phyloP scores from a whole-genome alignment of 768 basidiomycete species.

The Boletus rubroflammeus region DNA sequence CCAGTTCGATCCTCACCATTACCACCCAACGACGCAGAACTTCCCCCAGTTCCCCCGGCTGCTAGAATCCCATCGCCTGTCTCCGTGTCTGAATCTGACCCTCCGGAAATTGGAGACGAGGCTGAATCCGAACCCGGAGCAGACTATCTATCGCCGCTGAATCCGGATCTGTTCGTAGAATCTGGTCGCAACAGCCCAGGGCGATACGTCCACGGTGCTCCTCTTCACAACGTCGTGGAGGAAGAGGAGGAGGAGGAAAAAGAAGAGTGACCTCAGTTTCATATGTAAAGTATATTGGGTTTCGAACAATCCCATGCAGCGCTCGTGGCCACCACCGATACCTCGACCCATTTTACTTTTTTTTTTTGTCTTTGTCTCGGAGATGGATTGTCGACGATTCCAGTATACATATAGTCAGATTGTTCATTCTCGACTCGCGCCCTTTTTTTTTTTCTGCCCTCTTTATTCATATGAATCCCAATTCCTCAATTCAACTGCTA shows the following conservation, averaged over 20 bases:
- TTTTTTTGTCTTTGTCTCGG: conserved; percentile 4
- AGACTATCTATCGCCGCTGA: conserved; percentile 32
- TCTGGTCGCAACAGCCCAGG: conserved; percentile 59
- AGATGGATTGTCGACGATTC: conserved; percentile 7
- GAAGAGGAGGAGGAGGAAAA: conserved; percentile 85
- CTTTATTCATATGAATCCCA: conserved; percentile 2
- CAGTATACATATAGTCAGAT: not conserved
- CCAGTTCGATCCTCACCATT: conserved; percentile 32
- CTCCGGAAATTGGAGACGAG: conserved; percentile 28
- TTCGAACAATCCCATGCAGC: conserved; percentile 4
- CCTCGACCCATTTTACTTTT: conserved; percentile 10
- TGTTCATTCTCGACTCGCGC: conserved; percentile 1
- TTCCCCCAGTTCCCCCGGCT: conserved; percentile 1
- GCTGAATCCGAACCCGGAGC: conserved; percentile 25
- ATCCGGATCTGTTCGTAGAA: conserved; percentile 38
- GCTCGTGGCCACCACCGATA: conserved; percentile 26
- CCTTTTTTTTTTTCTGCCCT: not conserved
- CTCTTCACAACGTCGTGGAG: conserved; percentile 81
- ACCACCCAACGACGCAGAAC: conserved; percentile 7
- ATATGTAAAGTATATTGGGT: conserved; percentile 22
- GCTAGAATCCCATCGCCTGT: conserved; percentile 14
- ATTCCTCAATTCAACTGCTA: conserved; percentile 12
- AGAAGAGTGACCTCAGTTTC: conserved; percentile 40
- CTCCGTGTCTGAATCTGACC: conserved; percentile 17
- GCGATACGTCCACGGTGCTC: conserved; percentile 80